A percentile compares a stretch with the other conserved stretches of the same genome.
Evolutionary conservation across 1,284 basidiomycete species (phyloP).

Genomic region (Trametes pubescens): DNA sequence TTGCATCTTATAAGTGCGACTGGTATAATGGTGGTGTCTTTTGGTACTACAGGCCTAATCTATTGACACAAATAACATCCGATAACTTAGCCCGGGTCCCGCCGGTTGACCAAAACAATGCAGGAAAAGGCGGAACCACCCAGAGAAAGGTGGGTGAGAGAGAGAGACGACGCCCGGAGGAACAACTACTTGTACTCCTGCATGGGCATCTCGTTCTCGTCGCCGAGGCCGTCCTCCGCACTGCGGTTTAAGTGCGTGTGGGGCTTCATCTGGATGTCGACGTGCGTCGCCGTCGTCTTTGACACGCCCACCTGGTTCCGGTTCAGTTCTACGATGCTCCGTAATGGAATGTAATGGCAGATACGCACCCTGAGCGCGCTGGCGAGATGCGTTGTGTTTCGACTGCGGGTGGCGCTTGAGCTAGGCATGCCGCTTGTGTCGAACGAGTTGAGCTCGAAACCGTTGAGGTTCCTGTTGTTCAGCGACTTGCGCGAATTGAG

Average conservation of each 20-base stretch:
- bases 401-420: neutral
- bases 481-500: slow-evolving; percentile 5
- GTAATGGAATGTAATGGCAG: neutral
- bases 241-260: neutral
- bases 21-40: no score
- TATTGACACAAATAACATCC: no score
- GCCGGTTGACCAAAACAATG: no score
- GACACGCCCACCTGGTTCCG: neutral
- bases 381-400: neutral
- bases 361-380: neutral
- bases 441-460: slow-evolving; percentile 5
- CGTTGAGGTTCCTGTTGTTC: neutral
- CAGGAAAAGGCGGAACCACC: no score
- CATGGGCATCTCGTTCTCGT: neutral
- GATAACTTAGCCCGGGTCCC: no score
- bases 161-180: no score
- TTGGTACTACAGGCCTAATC: no score
- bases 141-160: no score
- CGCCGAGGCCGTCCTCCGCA: neutral
- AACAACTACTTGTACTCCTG: neutral
- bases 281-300: neutral
- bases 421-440: neutral
- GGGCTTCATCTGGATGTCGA: neutral
- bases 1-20: no score
- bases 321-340: neutral